phyloP scores from a whole-genome alignment of 257 asterid species.

The Fraxinus pennsylvanica region DNA sequence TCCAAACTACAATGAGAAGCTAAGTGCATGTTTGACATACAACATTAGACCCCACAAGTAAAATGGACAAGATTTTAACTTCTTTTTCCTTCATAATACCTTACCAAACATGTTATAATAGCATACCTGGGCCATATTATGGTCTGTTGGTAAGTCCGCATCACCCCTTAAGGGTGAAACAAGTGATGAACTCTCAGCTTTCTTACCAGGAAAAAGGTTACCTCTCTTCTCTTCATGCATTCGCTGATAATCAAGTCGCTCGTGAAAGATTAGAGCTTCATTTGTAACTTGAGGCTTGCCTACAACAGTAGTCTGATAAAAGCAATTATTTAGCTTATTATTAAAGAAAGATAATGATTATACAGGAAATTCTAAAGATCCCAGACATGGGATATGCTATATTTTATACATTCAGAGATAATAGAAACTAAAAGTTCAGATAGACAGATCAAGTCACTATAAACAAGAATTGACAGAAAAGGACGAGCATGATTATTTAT shows the following conservation, averaged over 20 bases:
- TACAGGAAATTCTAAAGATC: constrained; percentile 7
- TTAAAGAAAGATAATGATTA: constrained; percentile 14
- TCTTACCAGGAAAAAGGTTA: constrained; percentile 34
- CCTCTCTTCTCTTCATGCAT: constrained; percentile 29
- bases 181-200: constrained; percentile 37
- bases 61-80: neutral
- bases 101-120: neutral
- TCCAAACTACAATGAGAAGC: constrained; percentile 5
- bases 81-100: neutral
- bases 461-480: neutral
- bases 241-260: constrained; percentile 32
- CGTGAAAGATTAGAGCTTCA: constrained; percentile 29
- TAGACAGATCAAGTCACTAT: neutral
- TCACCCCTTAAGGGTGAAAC: constrained; percentile 41
- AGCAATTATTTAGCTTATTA: constrained; percentile 7
- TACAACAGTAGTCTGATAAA: constrained; percentile 44
- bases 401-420: neutral
- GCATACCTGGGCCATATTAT: constrained; percentile 62
- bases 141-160: constrained; percentile 43
- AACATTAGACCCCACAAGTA: neutral
- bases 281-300: constrained; percentile 31
- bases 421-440: constrained; percentile 3
- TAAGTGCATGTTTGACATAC: neutral
- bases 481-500: neutral
- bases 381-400: constrained; percentile 3